These are phyloP conservation scores for Didymella sp. DNA, from an alignment of 2,329 filamentous ascomycete genomes.

Conservation along the genomic window DNA sequence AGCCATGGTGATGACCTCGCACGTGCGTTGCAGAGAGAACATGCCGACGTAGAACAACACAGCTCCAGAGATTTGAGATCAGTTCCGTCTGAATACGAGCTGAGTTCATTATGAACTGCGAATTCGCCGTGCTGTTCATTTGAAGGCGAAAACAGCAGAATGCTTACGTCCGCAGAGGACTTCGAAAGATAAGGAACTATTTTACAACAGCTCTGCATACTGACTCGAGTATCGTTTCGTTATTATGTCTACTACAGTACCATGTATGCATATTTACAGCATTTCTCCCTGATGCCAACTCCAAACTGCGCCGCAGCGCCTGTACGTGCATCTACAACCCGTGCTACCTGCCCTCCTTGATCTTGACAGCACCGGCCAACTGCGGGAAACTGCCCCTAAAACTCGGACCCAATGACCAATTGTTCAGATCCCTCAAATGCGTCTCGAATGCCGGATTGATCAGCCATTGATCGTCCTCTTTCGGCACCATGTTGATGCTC, in stretches of 20 bases:
- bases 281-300: neutral
- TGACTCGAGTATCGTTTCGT: too few species aligned
- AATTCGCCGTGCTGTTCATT: too few species aligned
- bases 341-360: constrained; percentile 37
- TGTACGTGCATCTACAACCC: neutral
- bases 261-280: neutral
- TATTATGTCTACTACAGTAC: neutral
- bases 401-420: constrained; percentile 78
- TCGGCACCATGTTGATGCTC: constrained; percentile 22
- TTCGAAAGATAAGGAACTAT: too few species aligned
- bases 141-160: too few species aligned
- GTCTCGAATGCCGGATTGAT: constrained; percentile 89
- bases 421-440: constrained; percentile 75
- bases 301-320: neutral
- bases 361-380: constrained; percentile 50
- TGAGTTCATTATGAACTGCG: too few species aligned
- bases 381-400: constrained; percentile 72
- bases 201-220: too few species aligned
- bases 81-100: too few species aligned
- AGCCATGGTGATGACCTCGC: too few species aligned
- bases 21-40: too few species aligned
- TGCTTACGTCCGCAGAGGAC: too few species aligned
- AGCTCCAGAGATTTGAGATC: too few species aligned
- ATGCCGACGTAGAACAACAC: too few species aligned
- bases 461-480: constrained; percentile 66